Evolutionary conservation across 768 basidiomycete species (phyloP).

Genomic region (Termitomyces sp.): DNA sequence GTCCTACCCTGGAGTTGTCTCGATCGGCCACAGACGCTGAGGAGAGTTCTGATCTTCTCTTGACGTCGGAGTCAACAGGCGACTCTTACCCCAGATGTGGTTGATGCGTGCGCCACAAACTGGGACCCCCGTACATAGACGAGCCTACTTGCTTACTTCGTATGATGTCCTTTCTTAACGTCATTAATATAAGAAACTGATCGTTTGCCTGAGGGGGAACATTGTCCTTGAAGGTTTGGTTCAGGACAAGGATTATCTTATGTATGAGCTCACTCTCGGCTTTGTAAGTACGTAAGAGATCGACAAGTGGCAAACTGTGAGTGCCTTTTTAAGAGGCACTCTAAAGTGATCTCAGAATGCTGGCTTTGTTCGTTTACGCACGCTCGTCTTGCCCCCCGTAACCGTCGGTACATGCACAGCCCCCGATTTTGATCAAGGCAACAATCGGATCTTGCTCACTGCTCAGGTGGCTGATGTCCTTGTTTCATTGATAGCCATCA

Average conservation of each 20-base stretch:
- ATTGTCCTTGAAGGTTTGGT: background rate
- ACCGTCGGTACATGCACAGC: background rate
- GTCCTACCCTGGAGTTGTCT: conserved; percentile 22
- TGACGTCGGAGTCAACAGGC: background rate
- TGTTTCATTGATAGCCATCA: background rate
- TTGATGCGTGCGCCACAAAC: background rate
- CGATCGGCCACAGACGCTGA: background rate
- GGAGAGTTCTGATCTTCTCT: background rate
- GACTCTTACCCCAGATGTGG: background rate
- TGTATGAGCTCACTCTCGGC: background rate
- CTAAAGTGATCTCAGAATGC: too few species aligned
- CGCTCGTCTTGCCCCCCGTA: too few species aligned
- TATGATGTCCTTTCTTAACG: background rate
- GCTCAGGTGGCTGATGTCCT: too few species aligned
- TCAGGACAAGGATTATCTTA: background rate
- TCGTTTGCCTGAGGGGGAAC: background rate
- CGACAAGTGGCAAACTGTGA: too few species aligned
- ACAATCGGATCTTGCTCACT: too few species aligned
- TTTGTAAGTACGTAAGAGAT: too few species aligned
- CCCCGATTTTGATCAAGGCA: too few species aligned
- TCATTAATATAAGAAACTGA: background rate
- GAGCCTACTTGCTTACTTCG: background rate
- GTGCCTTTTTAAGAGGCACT: too few species aligned
- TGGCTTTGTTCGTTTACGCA: too few species aligned
- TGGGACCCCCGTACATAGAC: background rate